These are phyloP conservation scores for Pulveroboletus sp. DNA, from an alignment of 1,284 basidiomycete species.

Conservation along the genomic window DNA sequence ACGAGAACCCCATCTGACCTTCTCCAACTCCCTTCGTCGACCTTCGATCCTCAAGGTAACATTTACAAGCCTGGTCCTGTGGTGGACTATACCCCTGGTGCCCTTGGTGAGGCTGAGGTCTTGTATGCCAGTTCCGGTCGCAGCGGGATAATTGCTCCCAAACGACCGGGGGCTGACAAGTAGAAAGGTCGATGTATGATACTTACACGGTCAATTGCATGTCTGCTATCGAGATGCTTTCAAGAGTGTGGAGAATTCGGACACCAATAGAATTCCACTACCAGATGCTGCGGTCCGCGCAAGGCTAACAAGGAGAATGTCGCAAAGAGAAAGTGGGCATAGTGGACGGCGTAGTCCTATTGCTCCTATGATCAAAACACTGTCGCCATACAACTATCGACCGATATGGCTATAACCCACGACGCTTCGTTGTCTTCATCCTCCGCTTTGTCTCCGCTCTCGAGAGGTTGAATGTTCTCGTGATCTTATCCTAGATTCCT, in stretches of 20 bases:
- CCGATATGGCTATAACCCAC: too few species aligned
- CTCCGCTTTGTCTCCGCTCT: too few species aligned
- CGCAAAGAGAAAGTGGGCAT: too few species aligned
- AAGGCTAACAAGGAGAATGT: not conserved
- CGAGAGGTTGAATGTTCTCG: too few species aligned
- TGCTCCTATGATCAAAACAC: too few species aligned
- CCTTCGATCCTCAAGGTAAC: conserved; percentile 37
- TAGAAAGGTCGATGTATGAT: conserved; percentile 27
- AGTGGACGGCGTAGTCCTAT: too few species aligned
- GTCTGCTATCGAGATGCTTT: conserved; percentile 16
- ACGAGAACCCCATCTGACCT: conserved; percentile 67
- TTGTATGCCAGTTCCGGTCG: conserved; percentile 62
- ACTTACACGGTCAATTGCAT: conserved; percentile 28
- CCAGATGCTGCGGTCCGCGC: not conserved
- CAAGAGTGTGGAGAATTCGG: not conserved
- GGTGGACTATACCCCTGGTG: conserved; percentile 48
- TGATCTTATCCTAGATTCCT: too few species aligned
- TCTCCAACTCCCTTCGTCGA: conserved; percentile 65
- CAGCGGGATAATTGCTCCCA: conserved; percentile 32
- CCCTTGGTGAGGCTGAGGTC: conserved; percentile 59
- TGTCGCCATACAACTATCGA: too few species aligned
- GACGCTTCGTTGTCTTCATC: too few species aligned
- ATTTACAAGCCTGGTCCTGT: conserved; percentile 32
- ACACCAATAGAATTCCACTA: not conserved
- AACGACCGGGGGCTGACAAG: conserved; percentile 22